These are phyloP conservation scores for Fusarium protoensiforme DNA, from an alignment of 2,329 filamentous ascomycete genomes.

Conservation along the genomic window DNA sequence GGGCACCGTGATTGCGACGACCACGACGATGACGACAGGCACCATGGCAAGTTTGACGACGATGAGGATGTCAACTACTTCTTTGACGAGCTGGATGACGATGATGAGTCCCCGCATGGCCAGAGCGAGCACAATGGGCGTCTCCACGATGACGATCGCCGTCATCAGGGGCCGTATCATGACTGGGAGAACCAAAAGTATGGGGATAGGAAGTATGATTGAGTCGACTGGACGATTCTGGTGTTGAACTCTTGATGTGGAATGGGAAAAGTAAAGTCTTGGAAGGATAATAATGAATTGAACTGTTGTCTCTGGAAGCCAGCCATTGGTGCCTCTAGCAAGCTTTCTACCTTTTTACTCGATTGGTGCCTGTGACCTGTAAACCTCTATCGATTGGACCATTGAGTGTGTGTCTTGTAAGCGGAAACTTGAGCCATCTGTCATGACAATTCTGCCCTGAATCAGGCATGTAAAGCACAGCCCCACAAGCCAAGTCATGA, in stretches of 20 bases:
- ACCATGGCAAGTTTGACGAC: neutral
- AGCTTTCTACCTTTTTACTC: no score
- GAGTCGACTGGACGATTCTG: neutral
- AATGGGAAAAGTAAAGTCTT: neutral
- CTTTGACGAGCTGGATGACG: neutral
- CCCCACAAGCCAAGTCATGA: slow-evolving; percentile 15
- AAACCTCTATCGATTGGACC: neutral
- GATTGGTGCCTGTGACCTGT: neutral
- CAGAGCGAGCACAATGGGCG: neutral
- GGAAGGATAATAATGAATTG: neutral
- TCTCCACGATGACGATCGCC: neutral
- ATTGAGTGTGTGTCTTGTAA: neutral
- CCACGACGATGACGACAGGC: neutral
- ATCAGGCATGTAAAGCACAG: slow-evolving; percentile 5
- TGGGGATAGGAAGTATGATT: neutral
- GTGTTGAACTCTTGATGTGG: neutral
- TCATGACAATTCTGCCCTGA: slow-evolving; percentile 12
- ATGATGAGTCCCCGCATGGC: neutral
- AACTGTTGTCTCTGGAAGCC: neutral
- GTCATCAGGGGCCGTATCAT: neutral
- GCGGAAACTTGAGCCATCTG: no score
- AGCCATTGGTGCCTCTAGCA: neutral
- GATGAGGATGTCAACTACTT: neutral
- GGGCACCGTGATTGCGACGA: neutral
- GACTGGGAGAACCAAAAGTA: neutral